Conservation (phyloP, 768 basidiomycete species). For the Suillus sp. region DNA sequence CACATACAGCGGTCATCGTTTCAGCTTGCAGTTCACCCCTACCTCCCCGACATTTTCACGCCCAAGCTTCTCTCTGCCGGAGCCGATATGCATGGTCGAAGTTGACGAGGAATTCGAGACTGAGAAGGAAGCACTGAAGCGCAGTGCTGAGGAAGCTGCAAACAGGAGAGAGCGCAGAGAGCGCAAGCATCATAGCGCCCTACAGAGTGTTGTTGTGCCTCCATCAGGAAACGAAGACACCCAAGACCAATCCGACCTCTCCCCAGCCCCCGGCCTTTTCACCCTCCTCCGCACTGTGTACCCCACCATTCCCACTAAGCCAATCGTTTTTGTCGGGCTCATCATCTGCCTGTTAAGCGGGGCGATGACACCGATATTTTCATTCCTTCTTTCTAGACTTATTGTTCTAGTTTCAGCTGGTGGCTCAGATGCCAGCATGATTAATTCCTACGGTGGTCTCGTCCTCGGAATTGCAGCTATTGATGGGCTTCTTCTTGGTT, state of each 20-base stretch:
- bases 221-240: conserved; percentile 8
- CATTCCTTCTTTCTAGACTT: conserved; percentile 81
- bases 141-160: conserved; percentile 41
- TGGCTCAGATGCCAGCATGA: conserved; percentile 58
- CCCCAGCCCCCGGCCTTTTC: conserved; percentile 26
- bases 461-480: conserved; percentile 71
- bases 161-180: conserved; percentile 36
- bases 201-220: conserved; percentile 12
- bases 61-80: conserved; percentile 18
- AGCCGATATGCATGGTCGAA: conserved; percentile 28
- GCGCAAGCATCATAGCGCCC: conserved; percentile 15
- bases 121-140: conserved; percentile 46
- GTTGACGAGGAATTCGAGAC: conserved; percentile 45
- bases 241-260: conserved; percentile 10
- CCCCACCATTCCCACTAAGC: conserved; percentile 76
- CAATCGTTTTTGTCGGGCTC: conserved; percentile 69
- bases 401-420: conserved; percentile 75
- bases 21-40: conserved; percentile 71
- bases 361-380: conserved; percentile 89
- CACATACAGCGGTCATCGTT: conserved; percentile 30
- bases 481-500: conserved; percentile 74
- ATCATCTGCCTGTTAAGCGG: conserved; percentile 72
- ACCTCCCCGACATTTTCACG: conserved; percentile 45
- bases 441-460: conserved; percentile 73
- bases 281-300: conserved; percentile 56